Conservation (phyloP, 495 filamentous ascomycete species). For the Gamarada debralockiae region DNA sequence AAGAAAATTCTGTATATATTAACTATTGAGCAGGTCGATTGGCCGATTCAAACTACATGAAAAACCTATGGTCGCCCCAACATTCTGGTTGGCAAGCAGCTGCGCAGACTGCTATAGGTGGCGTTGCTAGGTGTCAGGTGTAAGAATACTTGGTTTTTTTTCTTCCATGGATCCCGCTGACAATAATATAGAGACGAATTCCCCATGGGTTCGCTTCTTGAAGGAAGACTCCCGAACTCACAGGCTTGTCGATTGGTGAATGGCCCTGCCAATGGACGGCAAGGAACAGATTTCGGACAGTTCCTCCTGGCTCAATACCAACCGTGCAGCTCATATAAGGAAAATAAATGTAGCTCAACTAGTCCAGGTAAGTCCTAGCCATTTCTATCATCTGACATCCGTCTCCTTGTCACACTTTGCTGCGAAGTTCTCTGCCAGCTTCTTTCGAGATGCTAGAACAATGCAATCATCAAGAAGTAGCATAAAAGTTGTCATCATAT, state of each 20-base stretch:
- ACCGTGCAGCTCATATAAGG: neutral
- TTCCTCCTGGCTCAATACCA: neutral
- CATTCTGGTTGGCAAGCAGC: conserved; percentile 3
- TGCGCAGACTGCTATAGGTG: neutral
- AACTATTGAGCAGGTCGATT: too few species aligned
- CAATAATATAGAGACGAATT: conserved; percentile 3
- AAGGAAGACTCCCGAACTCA: neutral
- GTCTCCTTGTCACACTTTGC: neutral
- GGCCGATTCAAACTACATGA: too few species aligned
- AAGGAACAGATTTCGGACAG: conserved; percentile 4
- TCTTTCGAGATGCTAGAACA: too few species aligned
- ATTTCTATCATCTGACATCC: neutral
- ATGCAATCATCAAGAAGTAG: too few species aligned
- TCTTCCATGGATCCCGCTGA: too few species aligned
- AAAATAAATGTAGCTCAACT: neutral
- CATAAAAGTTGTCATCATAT: neutral
- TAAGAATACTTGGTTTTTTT: too few species aligned
- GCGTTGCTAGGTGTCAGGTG: too few species aligned
- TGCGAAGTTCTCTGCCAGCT: too few species aligned
- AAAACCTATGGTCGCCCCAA: conserved; percentile 2
- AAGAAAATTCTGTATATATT: too few species aligned
- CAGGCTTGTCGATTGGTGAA: conserved; percentile 8
- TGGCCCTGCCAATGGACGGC: neutral
- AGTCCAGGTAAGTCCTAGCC: neutral
- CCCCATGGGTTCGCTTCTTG: conserved; percentile 1